Conservation (phyloP, 352 stramenopile genomes). For the Aphanomyces stellatus region DNA sequence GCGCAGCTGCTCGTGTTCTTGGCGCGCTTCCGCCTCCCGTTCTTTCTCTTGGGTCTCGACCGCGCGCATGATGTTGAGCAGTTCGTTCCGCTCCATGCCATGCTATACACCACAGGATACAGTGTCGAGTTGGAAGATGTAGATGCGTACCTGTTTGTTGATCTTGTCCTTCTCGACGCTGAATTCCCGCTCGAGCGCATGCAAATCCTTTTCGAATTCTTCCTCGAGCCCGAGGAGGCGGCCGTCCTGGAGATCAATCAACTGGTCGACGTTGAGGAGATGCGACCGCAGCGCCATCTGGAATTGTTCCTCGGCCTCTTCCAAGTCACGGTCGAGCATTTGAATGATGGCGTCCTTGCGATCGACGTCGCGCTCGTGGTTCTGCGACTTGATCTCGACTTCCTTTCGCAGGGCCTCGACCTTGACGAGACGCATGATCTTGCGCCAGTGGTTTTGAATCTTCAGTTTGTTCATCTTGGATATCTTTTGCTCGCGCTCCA, state of each 20-base stretch:
- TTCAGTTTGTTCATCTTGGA: slow-evolving; percentile 85
- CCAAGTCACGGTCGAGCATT: slow-evolving; percentile 91
- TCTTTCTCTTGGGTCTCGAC: slow-evolving; percentile 81
- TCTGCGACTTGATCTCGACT: slow-evolving; percentile 88
- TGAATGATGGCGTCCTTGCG: slow-evolving; percentile 92
- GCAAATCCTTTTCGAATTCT: slow-evolving; percentile 85
- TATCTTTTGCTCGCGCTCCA: slow-evolving; percentile 59
- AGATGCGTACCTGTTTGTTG: slow-evolving; percentile 26
- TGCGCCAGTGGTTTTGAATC: slow-evolving; percentile 93
- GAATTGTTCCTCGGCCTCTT: slow-evolving; percentile 91
- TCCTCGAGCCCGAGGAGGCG: slow-evolving; percentile 83
- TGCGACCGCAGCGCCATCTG: slow-evolving; percentile 85
- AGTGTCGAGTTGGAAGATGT: background rate
- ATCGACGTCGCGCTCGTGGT: slow-evolving; percentile 93
- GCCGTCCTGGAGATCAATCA: slow-evolving; percentile 88
- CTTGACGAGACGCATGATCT: slow-evolving; percentile 94
- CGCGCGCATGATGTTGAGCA: slow-evolving; percentile 78
- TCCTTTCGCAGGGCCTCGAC: slow-evolving; percentile 87
- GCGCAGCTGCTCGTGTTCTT: slow-evolving; percentile 82
- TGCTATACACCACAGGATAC: slow-evolving; percentile 29
- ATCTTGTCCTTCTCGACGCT: slow-evolving; percentile 78
- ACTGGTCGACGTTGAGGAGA: slow-evolving; percentile 84
- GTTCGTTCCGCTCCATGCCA: slow-evolving; percentile 56
- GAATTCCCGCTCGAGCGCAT: slow-evolving; percentile 78
- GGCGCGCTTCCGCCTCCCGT: slow-evolving; percentile 55